A percentile compares a stretch with the other conserved stretches of the same genome.
Conservation (phyloP, 2,329 filamentous ascomycete genomes). For the Colletotrichum sp. region DNA sequence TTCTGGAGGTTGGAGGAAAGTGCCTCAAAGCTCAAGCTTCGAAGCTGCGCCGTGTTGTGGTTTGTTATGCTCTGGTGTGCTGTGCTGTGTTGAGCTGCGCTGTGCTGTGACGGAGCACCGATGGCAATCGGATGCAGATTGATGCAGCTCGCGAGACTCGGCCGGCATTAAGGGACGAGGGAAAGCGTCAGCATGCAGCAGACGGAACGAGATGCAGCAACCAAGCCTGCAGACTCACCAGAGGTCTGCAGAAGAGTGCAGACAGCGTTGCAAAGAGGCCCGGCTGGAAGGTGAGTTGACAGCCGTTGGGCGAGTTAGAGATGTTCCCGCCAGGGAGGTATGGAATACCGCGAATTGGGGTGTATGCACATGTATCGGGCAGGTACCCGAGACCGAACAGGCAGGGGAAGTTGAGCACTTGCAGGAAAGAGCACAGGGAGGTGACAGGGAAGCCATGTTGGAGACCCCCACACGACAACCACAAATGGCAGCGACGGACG, state of each 20-base stretch:
- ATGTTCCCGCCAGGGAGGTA: neutral
- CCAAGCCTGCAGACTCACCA: neutral
- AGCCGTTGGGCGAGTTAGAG: neutral
- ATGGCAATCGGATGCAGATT: neutral
- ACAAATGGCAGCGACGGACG: conserved; percentile 3
- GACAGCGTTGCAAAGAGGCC: neutral
- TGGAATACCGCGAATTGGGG: neutral
- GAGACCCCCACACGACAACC: conserved; percentile 14
- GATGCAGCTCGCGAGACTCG: conserved; percentile 1
- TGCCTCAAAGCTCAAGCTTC: neutral
- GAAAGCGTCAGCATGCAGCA: neutral
- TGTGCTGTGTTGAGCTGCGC: neutral
- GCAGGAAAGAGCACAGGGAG: conserved; percentile 1
- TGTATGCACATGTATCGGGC: neutral
- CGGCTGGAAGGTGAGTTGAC: conserved; percentile 5
- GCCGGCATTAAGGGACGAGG: neutral
- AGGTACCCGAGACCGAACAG: conserved; percentile 4
- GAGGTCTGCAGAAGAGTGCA: neutral
- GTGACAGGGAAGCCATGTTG: conserved; percentile 4
- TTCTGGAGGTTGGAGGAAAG: neutral
- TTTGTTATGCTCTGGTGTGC: neutral
- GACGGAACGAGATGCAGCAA: conserved; percentile 8
- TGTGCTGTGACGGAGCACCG: neutral
- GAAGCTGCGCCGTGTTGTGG: neutral
- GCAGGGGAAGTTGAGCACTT: conserved; percentile 8